phyloP scores from a whole-genome alignment of 1,284 basidiomycete genomes.

The Macrocystidia cucumis region DNA sequence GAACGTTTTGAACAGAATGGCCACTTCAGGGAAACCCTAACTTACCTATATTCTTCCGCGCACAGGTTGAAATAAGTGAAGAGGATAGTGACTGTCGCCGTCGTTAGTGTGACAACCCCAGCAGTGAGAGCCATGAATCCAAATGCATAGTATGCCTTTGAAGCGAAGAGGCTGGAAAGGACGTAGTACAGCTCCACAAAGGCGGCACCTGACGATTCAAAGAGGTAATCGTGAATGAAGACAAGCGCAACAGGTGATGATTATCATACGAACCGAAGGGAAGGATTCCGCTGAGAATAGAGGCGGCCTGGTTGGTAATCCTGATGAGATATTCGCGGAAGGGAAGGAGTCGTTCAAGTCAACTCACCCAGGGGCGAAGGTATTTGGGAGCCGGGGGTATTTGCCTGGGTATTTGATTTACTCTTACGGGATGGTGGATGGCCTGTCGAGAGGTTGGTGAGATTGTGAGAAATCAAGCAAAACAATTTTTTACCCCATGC shows the following conservation, averaged over 20 bases:
- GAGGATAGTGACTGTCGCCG: slow-evolving; percentile 85
- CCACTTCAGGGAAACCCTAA: slow-evolving; percentile 1
- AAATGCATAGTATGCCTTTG: slow-evolving; percentile 91
- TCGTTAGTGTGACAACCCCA: slow-evolving; percentile 78
- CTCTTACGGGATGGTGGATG: slow-evolving; percentile 75
- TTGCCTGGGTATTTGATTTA: slow-evolving; percentile 90
- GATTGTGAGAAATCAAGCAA: too few species aligned
- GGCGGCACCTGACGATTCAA: slow-evolving; percentile 68
- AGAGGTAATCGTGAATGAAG: background rate
- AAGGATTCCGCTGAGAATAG: slow-evolving; percentile 83
- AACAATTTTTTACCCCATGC: slow-evolving; percentile 70
- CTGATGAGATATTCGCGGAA: slow-evolving; percentile 2
- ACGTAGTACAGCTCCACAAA: slow-evolving; percentile 97
- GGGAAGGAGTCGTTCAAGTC: too few species aligned
- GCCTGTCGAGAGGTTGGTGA: slow-evolving; percentile 34
- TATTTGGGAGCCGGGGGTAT: slow-evolving; percentile 85
- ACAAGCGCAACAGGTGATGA: background rate
- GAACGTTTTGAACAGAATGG: slow-evolving; percentile 1
- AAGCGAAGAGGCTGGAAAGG: slow-evolving; percentile 89
- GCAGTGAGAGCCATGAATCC: slow-evolving; percentile 93
- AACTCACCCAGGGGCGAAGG: slow-evolving; percentile 67
- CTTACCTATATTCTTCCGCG: slow-evolving; percentile 88
- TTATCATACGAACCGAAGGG: slow-evolving; percentile 65
- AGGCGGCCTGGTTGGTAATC: slow-evolving; percentile 44
- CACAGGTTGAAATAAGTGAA: slow-evolving; percentile 93